These are phyloP conservation scores for Pseudocercospora macadamiae DNA, from an alignment of 2,329 filamentous ascomycete genomes.

Conservation along the genomic window DNA sequence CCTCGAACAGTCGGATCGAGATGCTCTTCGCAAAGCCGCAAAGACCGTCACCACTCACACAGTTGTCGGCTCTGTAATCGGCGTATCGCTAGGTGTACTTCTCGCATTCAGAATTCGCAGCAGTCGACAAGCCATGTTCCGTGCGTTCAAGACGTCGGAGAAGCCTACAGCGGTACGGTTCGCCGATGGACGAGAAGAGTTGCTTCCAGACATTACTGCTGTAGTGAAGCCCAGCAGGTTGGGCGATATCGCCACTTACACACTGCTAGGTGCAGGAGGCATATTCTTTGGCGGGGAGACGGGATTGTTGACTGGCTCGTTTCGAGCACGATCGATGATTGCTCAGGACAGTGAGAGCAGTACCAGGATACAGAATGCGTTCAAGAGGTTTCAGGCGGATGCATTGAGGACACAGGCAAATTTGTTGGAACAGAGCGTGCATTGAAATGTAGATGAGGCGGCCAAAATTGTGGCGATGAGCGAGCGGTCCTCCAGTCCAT, in stretches of 20 bases:
- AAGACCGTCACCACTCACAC: constrained; percentile 59
- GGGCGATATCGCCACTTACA: constrained; percentile 65
- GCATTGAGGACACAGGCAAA: constrained; percentile 63
- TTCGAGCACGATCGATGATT: constrained; percentile 58
- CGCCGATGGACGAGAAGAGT: constrained; percentile 62
- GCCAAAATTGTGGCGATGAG: neutral
- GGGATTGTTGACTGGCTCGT: constrained; percentile 61
- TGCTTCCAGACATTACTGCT: constrained; percentile 63
- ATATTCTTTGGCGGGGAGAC: constrained; percentile 67
- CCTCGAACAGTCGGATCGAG: constrained; percentile 61
- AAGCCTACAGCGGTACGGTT: constrained; percentile 66
- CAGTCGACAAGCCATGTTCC: constrained; percentile 62
- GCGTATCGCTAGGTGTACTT: constrained; percentile 62
- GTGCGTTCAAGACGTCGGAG: constrained; percentile 62
- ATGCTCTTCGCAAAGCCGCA: constrained; percentile 59
- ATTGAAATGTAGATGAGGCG: neutral
- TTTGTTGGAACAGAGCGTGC: constrained; percentile 50
- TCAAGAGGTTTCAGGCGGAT: constrained; percentile 65
- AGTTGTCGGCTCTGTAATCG: constrained; percentile 61
- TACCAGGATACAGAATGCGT: constrained; percentile 64
- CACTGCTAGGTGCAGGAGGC: constrained; percentile 64
- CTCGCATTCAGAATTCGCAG: constrained; percentile 61
- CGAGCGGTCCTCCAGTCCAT: neutral
- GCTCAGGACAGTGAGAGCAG: constrained; percentile 57
- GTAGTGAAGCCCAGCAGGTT: constrained; percentile 59